Evolutionary conservation across 257 asterid species (phyloP).

Genomic region (Ligustrum vulgare): DNA sequence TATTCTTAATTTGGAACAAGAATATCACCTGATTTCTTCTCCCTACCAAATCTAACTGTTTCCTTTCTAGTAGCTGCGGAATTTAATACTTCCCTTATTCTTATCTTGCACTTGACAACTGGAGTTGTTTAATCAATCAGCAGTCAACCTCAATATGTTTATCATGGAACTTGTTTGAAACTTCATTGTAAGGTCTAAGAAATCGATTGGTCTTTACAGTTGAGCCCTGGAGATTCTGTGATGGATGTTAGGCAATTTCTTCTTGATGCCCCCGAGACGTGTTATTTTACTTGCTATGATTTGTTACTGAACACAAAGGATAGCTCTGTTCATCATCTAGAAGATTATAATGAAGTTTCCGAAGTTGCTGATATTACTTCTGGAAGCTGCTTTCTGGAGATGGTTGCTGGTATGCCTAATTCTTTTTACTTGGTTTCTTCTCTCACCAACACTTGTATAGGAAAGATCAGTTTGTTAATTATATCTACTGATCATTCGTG

Average conservation of each 20-base stretch:
- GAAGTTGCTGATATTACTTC: constrained; percentile 90
- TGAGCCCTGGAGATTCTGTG: constrained; percentile 97
- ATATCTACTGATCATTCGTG: neutral
- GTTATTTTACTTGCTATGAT: constrained; percentile 91
- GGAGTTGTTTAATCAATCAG: neutral
- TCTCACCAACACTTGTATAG: constrained; percentile 5
- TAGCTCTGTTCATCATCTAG: constrained; percentile 73
- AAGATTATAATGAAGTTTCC: constrained; percentile 88
- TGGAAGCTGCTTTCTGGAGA: constrained; percentile 87
- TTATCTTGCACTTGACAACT: neutral
- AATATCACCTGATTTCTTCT: constrained; percentile 7
- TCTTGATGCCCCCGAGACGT: constrained; percentile 93
- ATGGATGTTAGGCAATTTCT: constrained; percentile 98
- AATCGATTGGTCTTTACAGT: constrained; percentile 51
- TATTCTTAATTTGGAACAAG: constrained; percentile 1
- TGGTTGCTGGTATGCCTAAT: constrained; percentile 72
- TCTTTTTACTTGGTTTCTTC: constrained; percentile 22
- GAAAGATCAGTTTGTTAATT: neutral
- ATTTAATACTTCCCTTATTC: neutral
- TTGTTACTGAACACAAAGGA: constrained; percentile 76
- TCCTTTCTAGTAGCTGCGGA: constrained; percentile 19
- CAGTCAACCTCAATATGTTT: constrained; percentile 1
- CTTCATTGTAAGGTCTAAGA: constrained; percentile 20
- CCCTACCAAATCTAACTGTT: neutral
- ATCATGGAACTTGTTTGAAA: constrained; percentile 3